Evolutionary conservation across 1,284 basidiomycete species (phyloP).

Genomic region (Cryptococcus hybrid): DNA sequence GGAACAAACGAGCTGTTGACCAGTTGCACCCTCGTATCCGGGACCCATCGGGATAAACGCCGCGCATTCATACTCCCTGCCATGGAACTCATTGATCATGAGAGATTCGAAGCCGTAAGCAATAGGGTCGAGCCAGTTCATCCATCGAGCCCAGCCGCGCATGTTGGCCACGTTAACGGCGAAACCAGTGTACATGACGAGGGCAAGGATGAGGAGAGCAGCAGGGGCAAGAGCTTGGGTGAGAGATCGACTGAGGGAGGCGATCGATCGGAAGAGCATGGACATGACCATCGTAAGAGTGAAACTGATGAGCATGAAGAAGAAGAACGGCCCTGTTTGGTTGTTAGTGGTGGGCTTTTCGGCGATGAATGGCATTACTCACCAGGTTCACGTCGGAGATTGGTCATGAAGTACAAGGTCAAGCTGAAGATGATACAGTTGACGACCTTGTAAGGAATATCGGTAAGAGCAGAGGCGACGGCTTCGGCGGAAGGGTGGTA

Average conservation of each 20-base stretch:
- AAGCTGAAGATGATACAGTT: slow-evolving; percentile 47
- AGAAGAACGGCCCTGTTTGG: slow-evolving; percentile 2
- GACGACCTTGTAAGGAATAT: slow-evolving; percentile 52
- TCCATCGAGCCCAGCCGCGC: slow-evolving; percentile 53
- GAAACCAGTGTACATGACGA: slow-evolving; percentile 50
- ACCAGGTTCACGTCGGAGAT: slow-evolving; percentile 46
- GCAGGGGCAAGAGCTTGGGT: slow-evolving; percentile 52
- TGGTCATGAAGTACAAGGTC: slow-evolving; percentile 50
- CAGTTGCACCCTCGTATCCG: slow-evolving; percentile 28
- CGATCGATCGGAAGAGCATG: slow-evolving; percentile 46
- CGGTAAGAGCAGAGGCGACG: slow-evolving; percentile 50
- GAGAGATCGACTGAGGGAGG: slow-evolving; percentile 6
- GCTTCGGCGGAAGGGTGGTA: slow-evolving; percentile 52
- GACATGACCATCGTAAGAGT: slow-evolving; percentile 50
- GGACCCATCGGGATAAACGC: slow-evolving; percentile 47
- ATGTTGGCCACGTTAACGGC: slow-evolving; percentile 48
- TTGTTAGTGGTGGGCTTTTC: neutral
- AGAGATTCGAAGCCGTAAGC: slow-evolving; percentile 50
- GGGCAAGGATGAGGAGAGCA: slow-evolving; percentile 47
- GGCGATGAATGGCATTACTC: neutral
- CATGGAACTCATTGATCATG: slow-evolving; percentile 55
- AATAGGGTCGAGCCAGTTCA: slow-evolving; percentile 54
- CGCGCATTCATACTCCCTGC: slow-evolving; percentile 42
- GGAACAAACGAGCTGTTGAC: slow-evolving; percentile 38
- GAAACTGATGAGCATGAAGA: slow-evolving; percentile 12